A percentile compares a stretch with the other conserved stretches of the same genome.
phyloP scores from a whole-genome alignment of 768 basidiomycete species.

The Pulveroboletus sp. region DNA sequence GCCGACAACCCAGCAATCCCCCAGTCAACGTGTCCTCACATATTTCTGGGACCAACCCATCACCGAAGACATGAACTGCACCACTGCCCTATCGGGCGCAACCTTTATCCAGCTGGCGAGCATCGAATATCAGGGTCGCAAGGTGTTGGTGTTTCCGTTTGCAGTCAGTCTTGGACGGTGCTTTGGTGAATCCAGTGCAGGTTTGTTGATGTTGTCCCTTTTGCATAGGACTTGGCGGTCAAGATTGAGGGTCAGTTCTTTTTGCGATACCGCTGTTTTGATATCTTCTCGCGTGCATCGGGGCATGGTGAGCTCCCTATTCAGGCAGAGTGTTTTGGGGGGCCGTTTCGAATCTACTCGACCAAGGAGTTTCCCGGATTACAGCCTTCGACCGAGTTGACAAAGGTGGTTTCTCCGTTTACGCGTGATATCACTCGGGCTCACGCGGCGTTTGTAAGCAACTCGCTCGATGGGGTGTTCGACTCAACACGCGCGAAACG shows the following conservation, averaged over 20 bases:
- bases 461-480: slow-evolving; percentile 34
- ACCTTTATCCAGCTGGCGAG: slow-evolving; percentile 56
- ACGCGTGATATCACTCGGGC: background rate
- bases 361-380: slow-evolving; percentile 76
- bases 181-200: slow-evolving; percentile 1
- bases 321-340: slow-evolving; percentile 66
- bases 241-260: slow-evolving; percentile 64
- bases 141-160: slow-evolving; percentile 61
- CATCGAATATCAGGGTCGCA: slow-evolving; percentile 53
- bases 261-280: slow-evolving; percentile 70
- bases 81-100: slow-evolving; percentile 56
- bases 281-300: slow-evolving; percentile 45
- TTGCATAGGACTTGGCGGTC: slow-evolving; percentile 76
- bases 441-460: slow-evolving; percentile 21
- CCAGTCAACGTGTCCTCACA: slow-evolving; percentile 40
- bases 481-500: slow-evolving; percentile 36
- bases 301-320: slow-evolving; percentile 36
- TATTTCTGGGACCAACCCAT: slow-evolving; percentile 40
- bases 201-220: no score
- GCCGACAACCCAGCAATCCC: slow-evolving; percentile 5
- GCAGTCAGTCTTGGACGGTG: slow-evolving; percentile 39
- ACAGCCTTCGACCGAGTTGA: slow-evolving; percentile 64
- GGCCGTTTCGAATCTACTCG: slow-evolving; percentile 65
- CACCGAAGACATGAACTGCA: slow-evolving; percentile 43
- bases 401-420: slow-evolving; percentile 42